phyloP scores from a whole-genome alignment of 2,329 filamentous ascomycete genomes.

The Thielaviopsis cerberus region DNA sequence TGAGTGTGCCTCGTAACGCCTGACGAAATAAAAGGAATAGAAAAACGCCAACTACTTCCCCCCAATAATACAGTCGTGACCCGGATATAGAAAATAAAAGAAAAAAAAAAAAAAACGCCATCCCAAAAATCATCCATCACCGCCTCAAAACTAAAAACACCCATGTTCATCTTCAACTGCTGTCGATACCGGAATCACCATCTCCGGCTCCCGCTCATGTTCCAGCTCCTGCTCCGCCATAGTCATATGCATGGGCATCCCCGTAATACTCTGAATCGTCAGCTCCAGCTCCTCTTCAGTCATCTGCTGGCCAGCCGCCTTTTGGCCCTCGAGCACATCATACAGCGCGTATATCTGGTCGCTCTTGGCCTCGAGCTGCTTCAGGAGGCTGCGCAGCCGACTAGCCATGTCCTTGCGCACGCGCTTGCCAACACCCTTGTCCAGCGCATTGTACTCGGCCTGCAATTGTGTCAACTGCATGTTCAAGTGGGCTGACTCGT shows the following conservation, averaged over 20 bases:
- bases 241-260: slow-evolving; percentile 23
- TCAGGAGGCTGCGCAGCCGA: slow-evolving; percentile 42
- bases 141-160: slow-evolving; percentile 1
- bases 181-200: not conserved
- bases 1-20: no score
- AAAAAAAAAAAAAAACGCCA: slow-evolving; percentile 5
- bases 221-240: slow-evolving; percentile 22
- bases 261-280: slow-evolving; percentile 39
- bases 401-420: slow-evolving; percentile 42
- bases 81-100: not conserved
- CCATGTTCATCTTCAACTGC: not conserved
- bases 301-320: slow-evolving; percentile 44
- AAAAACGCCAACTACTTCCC: not conserved
- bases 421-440: slow-evolving; percentile 46
- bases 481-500: slow-evolving; percentile 63
- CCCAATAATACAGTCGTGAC: not conserved
- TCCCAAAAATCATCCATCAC: not conserved
- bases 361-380: slow-evolving; percentile 51
- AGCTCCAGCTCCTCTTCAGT: slow-evolving; percentile 43
- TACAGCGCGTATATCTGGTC: slow-evolving; percentile 69
- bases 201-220: slow-evolving; percentile 22
- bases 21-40: no score
- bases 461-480: slow-evolving; percentile 46
- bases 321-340: slow-evolving; percentile 68
- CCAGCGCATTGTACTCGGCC: slow-evolving; percentile 43